Evolutionary conservation across 2,329 filamentous ascomycete species (phyloP), one percentile per base, ranked within the genome.

Genomic region (Penicillium sp.): DNA sequence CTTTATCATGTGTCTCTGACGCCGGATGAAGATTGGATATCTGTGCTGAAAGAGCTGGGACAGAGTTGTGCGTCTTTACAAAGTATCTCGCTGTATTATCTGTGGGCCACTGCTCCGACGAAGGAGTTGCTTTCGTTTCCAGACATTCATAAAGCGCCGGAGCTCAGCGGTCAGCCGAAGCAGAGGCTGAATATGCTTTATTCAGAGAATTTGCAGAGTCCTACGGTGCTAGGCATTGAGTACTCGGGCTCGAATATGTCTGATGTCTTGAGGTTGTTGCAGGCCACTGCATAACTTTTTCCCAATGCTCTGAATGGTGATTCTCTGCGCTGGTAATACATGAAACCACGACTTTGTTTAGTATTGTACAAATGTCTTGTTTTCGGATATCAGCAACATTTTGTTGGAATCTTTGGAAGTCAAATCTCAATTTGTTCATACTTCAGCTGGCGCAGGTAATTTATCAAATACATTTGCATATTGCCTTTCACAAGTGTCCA

Each of bases 11-110:
- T 70, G 1, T 65, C 63, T 6, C 25, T 70, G 13, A 52, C 61
- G 1, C 57, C 60, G 11, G 65, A 63, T 8, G 60, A 62, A 25
- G 60, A 58, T 14, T 70, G 66, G 66, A 25, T 49, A 3, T 45
- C 62, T 28, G 53, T 68, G 35, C 22, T 70, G 2, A 56, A 58
- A 26, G 57, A 59, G 8, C 60, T 70, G 4, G 53, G 62, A 53
- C 48, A 46, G 1, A 57, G 37, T 5, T 68, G 60, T 43, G 6
- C 19, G 11, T 42, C 59, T 25, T 42, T 70, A 42, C 52, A 52
- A 30, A 63, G 48, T 19, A 65, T 70, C 13, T 70, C 68, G 19
- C 52, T 70, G 13, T 68, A 68, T 38, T 68, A 66, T 51, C 42
- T 70, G 8, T 70, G 68, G 68, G 58, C 59, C 5, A 63, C 57